Percentiles rank a stretch among this genome's conserved stretches.
Evolutionary conservation across 139 green algal species (phyloP).

Genomic region (Volvox reticuliferus): DNA sequence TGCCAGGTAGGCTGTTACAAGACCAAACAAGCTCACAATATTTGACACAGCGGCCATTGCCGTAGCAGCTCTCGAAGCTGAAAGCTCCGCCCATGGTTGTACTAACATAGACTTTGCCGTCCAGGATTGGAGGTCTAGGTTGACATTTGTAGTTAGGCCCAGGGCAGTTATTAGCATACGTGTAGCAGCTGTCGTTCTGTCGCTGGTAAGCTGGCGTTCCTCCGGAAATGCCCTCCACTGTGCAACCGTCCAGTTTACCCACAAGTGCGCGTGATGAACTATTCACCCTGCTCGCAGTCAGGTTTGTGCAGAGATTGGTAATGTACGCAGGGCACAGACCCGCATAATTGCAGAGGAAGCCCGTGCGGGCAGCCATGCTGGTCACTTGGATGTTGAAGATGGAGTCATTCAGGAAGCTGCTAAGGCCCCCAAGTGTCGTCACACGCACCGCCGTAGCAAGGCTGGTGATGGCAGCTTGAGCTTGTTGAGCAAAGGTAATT

Average conservation of each 20-base stretch:
- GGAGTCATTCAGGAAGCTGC: too few relatives aligned
- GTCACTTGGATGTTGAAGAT: neutral
- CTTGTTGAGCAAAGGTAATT: too few relatives aligned
- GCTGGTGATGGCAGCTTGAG: too few relatives aligned
- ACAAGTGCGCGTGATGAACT: too few relatives aligned
- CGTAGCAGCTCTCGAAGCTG: neutral
- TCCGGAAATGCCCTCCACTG: neutral
- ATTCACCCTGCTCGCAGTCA: too few relatives aligned
- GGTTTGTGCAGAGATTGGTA: too few relatives aligned
- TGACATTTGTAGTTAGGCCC: neutral
- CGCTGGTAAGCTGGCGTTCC: neutral
- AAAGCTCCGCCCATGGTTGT: neutral
- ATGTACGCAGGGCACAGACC: neutral
- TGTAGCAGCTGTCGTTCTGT: neutral
- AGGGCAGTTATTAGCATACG: neutral
- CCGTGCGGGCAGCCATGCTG: neutral
- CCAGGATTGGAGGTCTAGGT: neutral
- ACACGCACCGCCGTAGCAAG: too few relatives aligned
- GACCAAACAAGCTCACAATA: too few relatives aligned
- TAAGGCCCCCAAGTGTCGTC: too few relatives aligned
- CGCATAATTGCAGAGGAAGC: neutral
- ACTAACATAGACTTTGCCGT: too few relatives aligned
- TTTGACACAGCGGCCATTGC: neutral
- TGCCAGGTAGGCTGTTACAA: too few relatives aligned
- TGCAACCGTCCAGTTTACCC: neutral